Conservation (phyloP, 2,329 filamentous ascomycete species). For the Paecilomyces niveus region DNA sequence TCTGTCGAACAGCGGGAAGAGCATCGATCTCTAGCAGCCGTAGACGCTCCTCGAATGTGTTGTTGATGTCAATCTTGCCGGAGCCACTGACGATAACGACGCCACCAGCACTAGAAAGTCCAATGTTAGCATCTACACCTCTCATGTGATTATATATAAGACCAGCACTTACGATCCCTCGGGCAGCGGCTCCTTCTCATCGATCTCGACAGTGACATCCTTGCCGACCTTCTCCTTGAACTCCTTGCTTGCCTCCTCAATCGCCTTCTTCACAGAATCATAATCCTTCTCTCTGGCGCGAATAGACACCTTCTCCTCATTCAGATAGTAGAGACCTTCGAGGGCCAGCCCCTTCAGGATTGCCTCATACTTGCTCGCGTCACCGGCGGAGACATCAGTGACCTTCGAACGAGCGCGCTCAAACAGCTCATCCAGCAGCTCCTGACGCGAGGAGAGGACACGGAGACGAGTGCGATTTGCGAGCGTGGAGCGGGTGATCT, state of each 20-base stretch:
- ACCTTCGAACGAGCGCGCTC: conserved; percentile 71
- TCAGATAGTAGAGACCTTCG: conserved; percentile 82
- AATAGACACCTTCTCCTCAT: conserved; percentile 69
- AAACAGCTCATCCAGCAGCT: conserved; percentile 85
- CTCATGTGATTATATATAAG: background rate
- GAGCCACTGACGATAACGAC: conserved; percentile 69
- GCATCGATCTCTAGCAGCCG: conserved; percentile 76
- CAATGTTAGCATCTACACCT: conserved; percentile 6
- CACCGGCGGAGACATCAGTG: conserved; percentile 50
- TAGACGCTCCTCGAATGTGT: conserved; percentile 91
- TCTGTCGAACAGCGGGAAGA: conserved; percentile 74
- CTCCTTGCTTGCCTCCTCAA: conserved; percentile 67
- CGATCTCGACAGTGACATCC: conserved; percentile 62
- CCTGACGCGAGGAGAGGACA: conserved; percentile 79
- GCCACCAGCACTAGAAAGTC: conserved; percentile 64
- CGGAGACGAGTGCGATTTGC: conserved; percentile 92
- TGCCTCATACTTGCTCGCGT: conserved; percentile 59
- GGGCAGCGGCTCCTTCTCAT: conserved; percentile 71
- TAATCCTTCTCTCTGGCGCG: conserved; percentile 74
- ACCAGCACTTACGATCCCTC: conserved; percentile 67
- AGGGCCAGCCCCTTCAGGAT: conserved; percentile 75
- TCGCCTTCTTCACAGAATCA: conserved; percentile 67
- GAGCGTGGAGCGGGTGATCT: conserved; percentile 93
- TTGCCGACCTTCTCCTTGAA: conserved; percentile 73
- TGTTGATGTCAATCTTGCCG: conserved; percentile 97